Evolutionary conservation across 2,329 filamentous ascomycete species (phyloP).

Genomic region (Talaromyces sp.): DNA sequence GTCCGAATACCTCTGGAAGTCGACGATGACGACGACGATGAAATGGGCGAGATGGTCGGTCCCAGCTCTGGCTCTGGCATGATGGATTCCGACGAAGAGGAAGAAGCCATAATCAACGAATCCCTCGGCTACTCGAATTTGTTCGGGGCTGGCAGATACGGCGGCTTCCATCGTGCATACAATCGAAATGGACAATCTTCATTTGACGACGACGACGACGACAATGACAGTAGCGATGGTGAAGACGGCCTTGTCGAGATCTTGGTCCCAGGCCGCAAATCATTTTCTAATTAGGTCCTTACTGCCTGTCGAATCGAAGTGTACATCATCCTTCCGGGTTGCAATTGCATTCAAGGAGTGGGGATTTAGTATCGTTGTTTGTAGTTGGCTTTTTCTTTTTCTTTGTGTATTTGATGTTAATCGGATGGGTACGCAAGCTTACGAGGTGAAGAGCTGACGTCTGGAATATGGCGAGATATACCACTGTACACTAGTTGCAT

Average conservation of each 20-base stretch:
- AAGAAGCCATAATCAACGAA: slow-evolving; percentile 56
- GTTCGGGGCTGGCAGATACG: slow-evolving; percentile 44
- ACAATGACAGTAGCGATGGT: slow-evolving; percentile 44
- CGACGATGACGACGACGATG: slow-evolving; percentile 47
- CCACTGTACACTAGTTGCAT: slow-evolving; percentile 19
- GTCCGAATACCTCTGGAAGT: slow-evolving; percentile 56
- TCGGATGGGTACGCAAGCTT: not conserved
- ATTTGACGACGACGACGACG: slow-evolving; percentile 36
- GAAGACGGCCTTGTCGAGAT: slow-evolving; percentile 45
- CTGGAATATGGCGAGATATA: slow-evolving; percentile 18
- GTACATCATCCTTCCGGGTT: slow-evolving; percentile 16
- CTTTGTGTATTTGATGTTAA: not conserved
- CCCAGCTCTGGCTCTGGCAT: slow-evolving; percentile 38
- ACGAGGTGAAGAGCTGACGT: slow-evolving; percentile 10
- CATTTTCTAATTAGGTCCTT: slow-evolving; percentile 20
- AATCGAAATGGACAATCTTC: slow-evolving; percentile 25
- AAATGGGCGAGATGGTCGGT: slow-evolving; percentile 49
- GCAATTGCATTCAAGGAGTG: slow-evolving; percentile 13
- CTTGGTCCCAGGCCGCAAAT: slow-evolving; percentile 40
- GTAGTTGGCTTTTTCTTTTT: too few relatives aligned
- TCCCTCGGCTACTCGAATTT: slow-evolving; percentile 68
- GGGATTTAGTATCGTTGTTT: not conserved
- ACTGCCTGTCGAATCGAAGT: not conserved
- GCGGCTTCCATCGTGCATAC: slow-evolving; percentile 41
- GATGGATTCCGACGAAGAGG: slow-evolving; percentile 51